A percentile compares a stretch with the other conserved stretches of the same genome.
These are phyloP conservation scores for Globisporangium iwayamae DNA, from an alignment of 352 stramenopile species.

Conservation along the genomic window DNA sequence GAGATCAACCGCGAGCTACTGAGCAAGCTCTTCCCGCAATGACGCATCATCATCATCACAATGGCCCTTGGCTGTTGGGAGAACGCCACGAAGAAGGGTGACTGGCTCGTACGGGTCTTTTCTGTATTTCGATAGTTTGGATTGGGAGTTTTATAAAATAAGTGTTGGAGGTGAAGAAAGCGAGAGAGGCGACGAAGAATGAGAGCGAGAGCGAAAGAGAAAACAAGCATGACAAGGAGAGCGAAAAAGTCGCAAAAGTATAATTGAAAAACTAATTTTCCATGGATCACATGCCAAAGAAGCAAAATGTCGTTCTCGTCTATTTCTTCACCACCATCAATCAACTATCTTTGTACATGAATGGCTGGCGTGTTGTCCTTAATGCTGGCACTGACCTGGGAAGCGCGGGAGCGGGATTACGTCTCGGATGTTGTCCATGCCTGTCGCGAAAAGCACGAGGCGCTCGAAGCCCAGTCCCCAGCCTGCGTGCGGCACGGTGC, in stretches of 20 bases:
- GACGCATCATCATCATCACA: slow-evolving; percentile 8
- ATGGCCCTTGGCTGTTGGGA: neutral
- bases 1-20: slow-evolving; percentile 74
- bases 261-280: slow-evolving; percentile 13
- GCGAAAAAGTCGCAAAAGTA: slow-evolving; percentile 12
- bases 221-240: slow-evolving; percentile 2
- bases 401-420: slow-evolving; percentile 97
- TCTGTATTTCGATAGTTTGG: slow-evolving; percentile 14
- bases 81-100: neutral
- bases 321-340: neutral
- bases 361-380: neutral
- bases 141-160: slow-evolving; percentile 1
- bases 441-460: slow-evolving; percentile 96
- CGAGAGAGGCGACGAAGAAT: neutral
- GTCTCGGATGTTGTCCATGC: slow-evolving; percentile 98
- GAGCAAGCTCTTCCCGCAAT: slow-evolving; percentile 65
- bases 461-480: slow-evolving; percentile 98
- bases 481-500: slow-evolving; percentile 95
- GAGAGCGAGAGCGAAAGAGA: neutral
- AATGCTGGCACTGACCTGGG: slow-evolving; percentile 90
- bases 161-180: slow-evolving; percentile 8
- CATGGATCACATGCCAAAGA: neutral
- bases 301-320: neutral
- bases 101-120: slow-evolving; percentile 3
- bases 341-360: neutral